Base-by-base conservation (phyloP, 1,284 basidiomycete species). In the Pisolithus thermaeus region DNA sequence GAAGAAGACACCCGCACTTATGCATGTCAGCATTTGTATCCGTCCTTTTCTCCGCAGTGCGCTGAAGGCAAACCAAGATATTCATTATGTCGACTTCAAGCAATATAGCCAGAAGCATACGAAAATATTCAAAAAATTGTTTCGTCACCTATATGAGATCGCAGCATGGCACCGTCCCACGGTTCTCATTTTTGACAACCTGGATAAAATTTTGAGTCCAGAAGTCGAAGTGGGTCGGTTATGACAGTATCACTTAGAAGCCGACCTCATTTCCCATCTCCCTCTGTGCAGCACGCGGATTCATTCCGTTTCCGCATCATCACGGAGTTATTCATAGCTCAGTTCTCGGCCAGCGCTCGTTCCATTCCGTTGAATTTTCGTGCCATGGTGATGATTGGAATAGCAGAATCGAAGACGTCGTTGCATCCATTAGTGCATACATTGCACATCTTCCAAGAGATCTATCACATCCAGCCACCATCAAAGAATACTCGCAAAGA, bases 101-200 rank as follows among this genome's bases (percentile, higher is more conserved):
- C 75, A 78, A 48, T 80, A 83, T 59, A 68, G 76, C 4, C 83
- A 89, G 38, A 75, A 82, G 53, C 77, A 85, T 2, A 69, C 87
- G 1, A 60, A 78, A 1, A 75, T 75, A 9, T 64, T 94, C 46
- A 89, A 88, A 56, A 70, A 76, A 4, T 76, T 83, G 27, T 81
- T 96, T 60, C 75, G 77, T 37, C 83, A 83, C 55, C 90, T 92
- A 84, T 79, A 90, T 59, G 81, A 86, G 47, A 81, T 84, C 53
- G 90, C 87, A 3, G 71, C 76, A 16, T 91, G 85, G 85, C 84
- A 90, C 61, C 76, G 79, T 41, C 96, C 97, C 0, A 79, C 83
- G 7, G 65, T 97, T 8, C 72, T 99, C n/a, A 73, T 98, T n/a
- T 75, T 99, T 23, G 97, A 99, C 69, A 94, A 95, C 61, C 69